Evolutionary conservation across 2,329 filamentous ascomycete genomes (phyloP).

Genomic region (Aspergillus glaucus): DNA sequence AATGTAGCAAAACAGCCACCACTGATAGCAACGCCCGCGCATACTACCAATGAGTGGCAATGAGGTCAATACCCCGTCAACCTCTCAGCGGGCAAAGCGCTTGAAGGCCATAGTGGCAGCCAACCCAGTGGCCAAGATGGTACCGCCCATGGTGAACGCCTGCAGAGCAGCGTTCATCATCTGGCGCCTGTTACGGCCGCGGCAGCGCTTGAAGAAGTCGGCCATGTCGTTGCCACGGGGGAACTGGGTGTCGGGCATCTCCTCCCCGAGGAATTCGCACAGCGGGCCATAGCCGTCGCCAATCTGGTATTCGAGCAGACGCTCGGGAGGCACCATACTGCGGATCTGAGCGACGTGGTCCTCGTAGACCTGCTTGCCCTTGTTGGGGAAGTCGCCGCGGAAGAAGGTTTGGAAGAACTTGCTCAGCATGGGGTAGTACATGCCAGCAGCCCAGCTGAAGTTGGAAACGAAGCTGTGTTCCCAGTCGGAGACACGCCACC

Average conservation of each 20-base stretch:
- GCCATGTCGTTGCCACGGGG: constrained; percentile 50
- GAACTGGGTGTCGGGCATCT: constrained; percentile 45
- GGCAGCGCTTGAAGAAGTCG: constrained; percentile 51
- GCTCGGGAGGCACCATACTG: constrained; percentile 42
- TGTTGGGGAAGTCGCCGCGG: constrained; percentile 59
- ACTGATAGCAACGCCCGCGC: constrained; percentile 20
- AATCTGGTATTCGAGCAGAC: constrained; percentile 50
- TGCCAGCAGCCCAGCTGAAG: constrained; percentile 58
- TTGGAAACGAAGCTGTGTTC: constrained; percentile 52
- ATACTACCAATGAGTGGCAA: constrained; percentile 3
- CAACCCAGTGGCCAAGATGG: constrained; percentile 41
- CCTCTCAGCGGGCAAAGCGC: constrained; percentile 27
- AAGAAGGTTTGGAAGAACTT: constrained; percentile 66
- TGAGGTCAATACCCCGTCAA: not conserved
- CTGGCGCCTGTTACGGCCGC: constrained; percentile 48
- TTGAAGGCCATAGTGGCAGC: constrained; percentile 36
- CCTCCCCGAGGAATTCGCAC: constrained; percentile 50
- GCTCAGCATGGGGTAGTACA: constrained; percentile 64
- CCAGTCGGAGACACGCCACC: constrained; percentile 60
- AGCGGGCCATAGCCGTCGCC: constrained; percentile 50
- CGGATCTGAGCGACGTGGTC: constrained; percentile 51
- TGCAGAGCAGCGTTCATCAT: constrained; percentile 51
- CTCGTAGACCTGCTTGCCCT: constrained; percentile 58
- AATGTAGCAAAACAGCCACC: not conserved
- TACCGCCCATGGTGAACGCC: constrained; percentile 45